These are phyloP conservation scores for Phoma sp. DNA, from an alignment of 2,329 filamentous ascomycete species.

Conservation along the genomic window DNA sequence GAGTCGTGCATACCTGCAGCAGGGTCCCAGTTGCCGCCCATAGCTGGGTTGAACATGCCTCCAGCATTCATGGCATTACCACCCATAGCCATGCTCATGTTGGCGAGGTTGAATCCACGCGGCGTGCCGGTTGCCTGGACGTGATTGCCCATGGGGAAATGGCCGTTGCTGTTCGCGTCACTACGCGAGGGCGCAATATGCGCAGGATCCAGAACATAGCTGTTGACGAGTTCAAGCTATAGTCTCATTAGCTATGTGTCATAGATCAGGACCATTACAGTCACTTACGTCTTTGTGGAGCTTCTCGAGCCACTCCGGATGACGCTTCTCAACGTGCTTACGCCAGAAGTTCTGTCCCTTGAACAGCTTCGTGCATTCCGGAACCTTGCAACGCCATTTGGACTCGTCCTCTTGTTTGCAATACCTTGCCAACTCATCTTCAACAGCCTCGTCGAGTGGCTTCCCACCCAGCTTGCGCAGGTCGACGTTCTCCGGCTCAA, in stretches of 20 bases:
- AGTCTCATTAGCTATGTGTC: conserved; percentile 8
- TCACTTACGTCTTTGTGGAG: conserved; percentile 80
- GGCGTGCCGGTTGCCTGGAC: conserved; percentile 78
- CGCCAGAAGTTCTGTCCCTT: conserved; percentile 97
- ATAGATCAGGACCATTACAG: neutral
- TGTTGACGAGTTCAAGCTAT: conserved; percentile 87
- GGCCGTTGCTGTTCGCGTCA: conserved; percentile 93
- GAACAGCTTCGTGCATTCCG: conserved; percentile 95
- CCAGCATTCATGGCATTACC: conserved; percentile 51
- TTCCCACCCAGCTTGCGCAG: conserved; percentile 90
- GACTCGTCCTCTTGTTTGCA: conserved; percentile 98
- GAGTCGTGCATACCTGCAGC: conserved; percentile 43
- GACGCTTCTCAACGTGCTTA: conserved; percentile 97
- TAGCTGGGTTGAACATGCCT: conserved; percentile 57
- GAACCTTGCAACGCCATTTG: conserved; percentile 95
- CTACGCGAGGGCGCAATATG: conserved; percentile 93
- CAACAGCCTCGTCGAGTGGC: conserved; percentile 80
- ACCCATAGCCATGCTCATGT: conserved; percentile 68
- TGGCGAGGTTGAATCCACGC: conserved; percentile 85
- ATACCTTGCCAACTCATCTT: conserved; percentile 83
- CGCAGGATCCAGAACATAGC: conserved; percentile 90
- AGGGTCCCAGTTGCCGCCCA: conserved; percentile 65
- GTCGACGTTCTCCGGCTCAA: conserved; percentile 88
- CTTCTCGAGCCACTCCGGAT: conserved; percentile 82
- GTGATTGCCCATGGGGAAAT: conserved; percentile 84